These are phyloP conservation scores for Cyclotella sp. DNA, from an alignment of 108 stramenopile species.

Conservation along the genomic window DNA sequence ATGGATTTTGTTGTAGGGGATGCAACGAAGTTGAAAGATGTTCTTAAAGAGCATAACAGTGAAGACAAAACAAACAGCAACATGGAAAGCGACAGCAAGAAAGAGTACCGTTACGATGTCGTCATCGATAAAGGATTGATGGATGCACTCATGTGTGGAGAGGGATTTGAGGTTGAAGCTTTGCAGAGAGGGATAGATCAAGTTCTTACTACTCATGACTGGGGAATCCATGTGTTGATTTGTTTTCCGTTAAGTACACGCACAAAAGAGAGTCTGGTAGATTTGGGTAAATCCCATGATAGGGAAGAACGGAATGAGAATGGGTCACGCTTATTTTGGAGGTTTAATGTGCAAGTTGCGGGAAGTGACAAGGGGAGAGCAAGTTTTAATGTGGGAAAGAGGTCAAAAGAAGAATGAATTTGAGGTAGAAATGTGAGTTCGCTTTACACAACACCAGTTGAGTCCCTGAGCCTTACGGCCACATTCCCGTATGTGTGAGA, in stretches of 20 bases:
- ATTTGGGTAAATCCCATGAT: not conserved
- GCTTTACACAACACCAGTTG: too few species aligned
- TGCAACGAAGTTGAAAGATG: slow-evolving; percentile 54
- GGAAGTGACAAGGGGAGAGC: slow-evolving; percentile 42
- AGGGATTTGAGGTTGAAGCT: slow-evolving; percentile 64
- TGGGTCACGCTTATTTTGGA: slow-evolving; percentile 18
- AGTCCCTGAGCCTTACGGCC: too few species aligned
- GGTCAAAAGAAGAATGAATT: not conserved
- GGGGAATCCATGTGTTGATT: slow-evolving; percentile 44
- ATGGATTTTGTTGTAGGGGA: slow-evolving; percentile 77
- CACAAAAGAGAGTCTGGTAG: slow-evolving; percentile 22
- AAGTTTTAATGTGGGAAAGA: slow-evolving; percentile 36
- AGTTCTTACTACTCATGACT: slow-evolving; percentile 43
- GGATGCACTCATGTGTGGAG: slow-evolving; percentile 81
- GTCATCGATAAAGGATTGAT: slow-evolving; percentile 82
- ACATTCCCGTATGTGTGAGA: too few species aligned
- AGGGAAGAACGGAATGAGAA: not conserved
- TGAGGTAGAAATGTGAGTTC: too few species aligned
- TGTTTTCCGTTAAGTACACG: slow-evolving; percentile 36
- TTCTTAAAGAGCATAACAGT: slow-evolving; percentile 15
- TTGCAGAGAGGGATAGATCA: slow-evolving; percentile 41
- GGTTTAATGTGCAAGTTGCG: slow-evolving; percentile 33
- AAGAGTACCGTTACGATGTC: slow-evolving; percentile 51
- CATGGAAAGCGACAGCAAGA: not conserved
- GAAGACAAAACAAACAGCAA: not conserved